Conservation (phyloP, 2,329 filamentous ascomycete genomes). For the Ambrosiella xylebori region DNA sequence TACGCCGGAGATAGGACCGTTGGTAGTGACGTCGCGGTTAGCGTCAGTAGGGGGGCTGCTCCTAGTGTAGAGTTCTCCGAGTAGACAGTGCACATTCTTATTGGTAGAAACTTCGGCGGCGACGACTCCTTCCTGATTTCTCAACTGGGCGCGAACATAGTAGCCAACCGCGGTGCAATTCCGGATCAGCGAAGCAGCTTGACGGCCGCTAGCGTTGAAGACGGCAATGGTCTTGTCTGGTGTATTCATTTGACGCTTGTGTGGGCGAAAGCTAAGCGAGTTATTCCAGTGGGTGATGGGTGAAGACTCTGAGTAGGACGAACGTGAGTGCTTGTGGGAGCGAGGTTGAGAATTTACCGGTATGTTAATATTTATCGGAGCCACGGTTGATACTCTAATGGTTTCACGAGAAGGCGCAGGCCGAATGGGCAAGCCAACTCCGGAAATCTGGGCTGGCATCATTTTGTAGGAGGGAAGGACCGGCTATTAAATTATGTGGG, state of each 20-base stretch:
- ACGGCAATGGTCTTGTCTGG: conserved; percentile 73
- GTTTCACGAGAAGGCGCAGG: conserved; percentile 19
- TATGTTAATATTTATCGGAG: conserved; percentile 10
- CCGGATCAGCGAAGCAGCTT: conserved; percentile 87
- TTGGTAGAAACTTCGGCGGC: conserved; percentile 70
- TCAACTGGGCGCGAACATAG: conserved; percentile 78
- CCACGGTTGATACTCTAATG: conserved; percentile 10
- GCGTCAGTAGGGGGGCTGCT: conserved; percentile 27
- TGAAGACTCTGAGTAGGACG: conserved; percentile 43
- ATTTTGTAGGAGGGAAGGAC: not conserved
- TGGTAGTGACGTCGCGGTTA: conserved; percentile 48
- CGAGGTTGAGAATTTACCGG: conserved; percentile 12
- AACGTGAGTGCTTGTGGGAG: conserved; percentile 43
- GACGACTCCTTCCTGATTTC: conserved; percentile 72
- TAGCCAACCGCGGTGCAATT: conserved; percentile 89
- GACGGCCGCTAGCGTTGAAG: conserved; percentile 88
- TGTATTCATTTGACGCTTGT: conserved; percentile 40
- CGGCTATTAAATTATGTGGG: not conserved
- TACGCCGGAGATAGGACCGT: conserved; percentile 42
- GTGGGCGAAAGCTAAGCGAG: conserved; percentile 41
- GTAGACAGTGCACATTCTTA: conserved; percentile 53
- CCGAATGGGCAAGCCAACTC: conserved; percentile 20
- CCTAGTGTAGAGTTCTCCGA: conserved; percentile 45
- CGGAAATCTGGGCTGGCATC: conserved; percentile 21
- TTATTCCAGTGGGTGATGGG: conserved; percentile 41